Evolutionary conservation across 1,139 yeast species (phyloP), one percentile per base, ranked within the genome.

Genomic region (Candida sanyaensis): DNA sequence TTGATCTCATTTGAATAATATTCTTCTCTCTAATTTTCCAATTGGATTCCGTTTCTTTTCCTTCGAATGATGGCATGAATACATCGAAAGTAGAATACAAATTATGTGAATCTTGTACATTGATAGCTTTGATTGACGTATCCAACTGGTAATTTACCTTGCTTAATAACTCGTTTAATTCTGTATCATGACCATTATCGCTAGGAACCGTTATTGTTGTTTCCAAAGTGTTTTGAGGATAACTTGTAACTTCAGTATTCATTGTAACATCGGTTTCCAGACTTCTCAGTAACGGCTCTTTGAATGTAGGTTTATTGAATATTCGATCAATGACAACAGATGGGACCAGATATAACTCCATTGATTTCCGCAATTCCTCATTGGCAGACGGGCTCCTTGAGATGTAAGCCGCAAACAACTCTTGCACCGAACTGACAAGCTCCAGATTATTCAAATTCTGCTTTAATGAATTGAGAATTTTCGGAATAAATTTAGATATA

Each of bases 41-140:
- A 61, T 93, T 93, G 51, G 77, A 77, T 61, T 95, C 99, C 0
- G 96, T 86, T 64, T 95, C 99, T 58, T 86, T 90, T 1, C 84
- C 86, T n/a, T 76, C 78, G 59, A 93, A 89, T 12, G 65, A 64
- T 1, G 69, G 64, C 1, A 51, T 26, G 34, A 67, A 51, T 1
- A 59, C 60, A 10, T 57, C 53, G 9, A 64, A 45, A 6, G 54
- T 49, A 11, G 47, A 49, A 33, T 54, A 48, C 24, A 73, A 50
- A 1, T 55, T 54, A 9, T 62, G 61, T 2, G 54, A 44, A 40
- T 50, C 52, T 2, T 43, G 33, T 2, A 66, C 51, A 34, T 65
- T 51, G 4, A 57, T 40, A 0, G 65, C 49, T 7, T 51, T 43
- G n/a, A 71, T 55, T 0, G 67, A 50, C 1, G 55, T 38, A 43